phyloP scores from a whole-genome alignment of 495 filamentous ascomycete species.

The Hypoxylon lienhwacheense region DNA sequence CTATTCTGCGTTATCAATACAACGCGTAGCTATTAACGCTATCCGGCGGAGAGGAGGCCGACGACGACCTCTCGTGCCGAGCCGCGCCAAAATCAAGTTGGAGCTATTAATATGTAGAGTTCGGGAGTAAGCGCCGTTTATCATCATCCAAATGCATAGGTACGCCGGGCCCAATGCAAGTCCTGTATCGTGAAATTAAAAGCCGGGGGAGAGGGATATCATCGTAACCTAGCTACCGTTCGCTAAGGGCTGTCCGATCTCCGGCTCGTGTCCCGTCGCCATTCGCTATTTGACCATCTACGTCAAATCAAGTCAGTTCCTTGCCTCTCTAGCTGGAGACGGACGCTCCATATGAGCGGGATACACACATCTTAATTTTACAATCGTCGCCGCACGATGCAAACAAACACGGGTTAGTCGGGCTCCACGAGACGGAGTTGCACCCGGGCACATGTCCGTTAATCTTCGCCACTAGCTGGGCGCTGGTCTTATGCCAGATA shows the following conservation, averaged over 20 bases:
- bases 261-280: slow-evolving; percentile 18
- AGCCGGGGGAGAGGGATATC: too few species aligned
- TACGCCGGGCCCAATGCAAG: slow-evolving; percentile 37
- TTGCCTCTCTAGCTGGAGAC: not conserved
- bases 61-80: not conserved
- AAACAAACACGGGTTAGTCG: slow-evolving; percentile 78
- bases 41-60: not conserved
- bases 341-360: not conserved
- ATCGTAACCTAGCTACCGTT: slow-evolving; percentile 6
- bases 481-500: slow-evolving; percentile 89
- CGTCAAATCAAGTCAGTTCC: slow-evolving; percentile 17
- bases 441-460: slow-evolving; percentile 76
- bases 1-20: slow-evolving; percentile 19
- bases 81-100: too few species aligned
- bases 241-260: slow-evolving; percentile 11
- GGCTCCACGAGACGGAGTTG: slow-evolving; percentile 93
- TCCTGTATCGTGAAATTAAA: slow-evolving; percentile 24
- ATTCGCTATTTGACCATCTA: slow-evolving; percentile 40
- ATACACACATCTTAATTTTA: slow-evolving; percentile 78
- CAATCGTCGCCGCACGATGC: slow-evolving; percentile 89
- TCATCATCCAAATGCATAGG: slow-evolving; percentile 33
- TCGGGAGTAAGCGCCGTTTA: slow-evolving; percentile 19
- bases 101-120: slow-evolving; percentile 3
- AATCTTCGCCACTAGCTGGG: slow-evolving; percentile 70
- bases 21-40: slow-evolving; percentile 5